Evolutionary conservation across 257 asterid genomes (phyloP).

Genomic region (Solanum rostratum): DNA sequence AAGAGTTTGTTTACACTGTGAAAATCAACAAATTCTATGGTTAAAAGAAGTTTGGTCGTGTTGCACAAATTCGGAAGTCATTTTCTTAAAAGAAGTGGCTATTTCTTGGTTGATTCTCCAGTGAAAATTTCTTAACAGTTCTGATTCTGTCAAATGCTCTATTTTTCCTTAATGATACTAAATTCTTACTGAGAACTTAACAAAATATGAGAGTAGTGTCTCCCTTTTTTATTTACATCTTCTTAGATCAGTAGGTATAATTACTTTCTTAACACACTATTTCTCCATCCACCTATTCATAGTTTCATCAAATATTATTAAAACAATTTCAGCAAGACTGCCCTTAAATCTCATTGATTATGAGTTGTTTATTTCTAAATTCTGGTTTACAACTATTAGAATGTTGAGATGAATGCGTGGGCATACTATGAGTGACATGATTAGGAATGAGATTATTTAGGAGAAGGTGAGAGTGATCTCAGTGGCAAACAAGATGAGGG

Average conservation of each 20-base stretch:
- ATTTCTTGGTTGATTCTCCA: not conserved
- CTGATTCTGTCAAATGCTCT: not conserved
- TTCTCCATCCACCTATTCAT: not conserved
- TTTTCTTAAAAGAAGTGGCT: not conserved
- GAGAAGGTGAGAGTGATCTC: no score
- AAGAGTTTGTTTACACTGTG: not conserved
- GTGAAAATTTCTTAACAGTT: not conserved
- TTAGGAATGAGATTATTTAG: no score
- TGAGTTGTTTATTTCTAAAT: not conserved
- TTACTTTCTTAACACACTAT: not conserved
- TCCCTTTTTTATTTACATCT: not conserved
- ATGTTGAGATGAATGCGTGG: no score
- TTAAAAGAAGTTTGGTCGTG: not conserved
- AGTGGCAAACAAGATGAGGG: no score
- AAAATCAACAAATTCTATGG: not conserved
- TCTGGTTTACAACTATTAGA: not conserved
- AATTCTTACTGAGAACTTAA: not conserved
- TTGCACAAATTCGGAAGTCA: not conserved
- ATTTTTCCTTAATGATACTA: not conserved
- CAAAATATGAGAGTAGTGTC: not conserved
- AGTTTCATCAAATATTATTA: not conserved
- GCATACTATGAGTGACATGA: no score
- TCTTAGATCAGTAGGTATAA: not conserved
- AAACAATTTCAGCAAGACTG: not conserved
- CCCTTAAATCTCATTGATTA: not conserved